phyloP scores from a whole-genome alignment of 495 filamentous ascomycete genomes.

The Mytilinidion resinicola region DNA sequence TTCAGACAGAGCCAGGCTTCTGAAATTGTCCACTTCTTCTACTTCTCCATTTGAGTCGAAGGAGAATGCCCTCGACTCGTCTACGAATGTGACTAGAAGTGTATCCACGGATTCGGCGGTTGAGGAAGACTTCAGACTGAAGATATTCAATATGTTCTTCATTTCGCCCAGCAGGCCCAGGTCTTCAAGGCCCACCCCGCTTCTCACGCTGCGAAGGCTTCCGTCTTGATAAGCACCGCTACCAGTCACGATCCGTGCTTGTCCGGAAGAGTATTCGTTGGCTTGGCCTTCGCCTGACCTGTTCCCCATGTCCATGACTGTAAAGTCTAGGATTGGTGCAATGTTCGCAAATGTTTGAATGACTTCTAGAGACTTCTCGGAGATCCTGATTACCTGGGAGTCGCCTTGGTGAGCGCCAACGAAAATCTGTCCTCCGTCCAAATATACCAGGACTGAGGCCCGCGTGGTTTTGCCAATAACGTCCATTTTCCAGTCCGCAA shows the following conservation, averaged over 20 bases:
- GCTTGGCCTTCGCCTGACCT: constrained; percentile 67
- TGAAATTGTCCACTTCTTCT: constrained; percentile 72
- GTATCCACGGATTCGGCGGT: constrained; percentile 52
- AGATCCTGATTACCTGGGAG: constrained; percentile 70
- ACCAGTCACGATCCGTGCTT: constrained; percentile 87
- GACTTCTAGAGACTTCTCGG: constrained; percentile 49
- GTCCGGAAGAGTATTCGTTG: constrained; percentile 89
- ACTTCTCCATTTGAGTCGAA: constrained; percentile 73
- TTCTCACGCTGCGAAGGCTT: constrained; percentile 78
- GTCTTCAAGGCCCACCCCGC: constrained; percentile 90
- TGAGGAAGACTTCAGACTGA: constrained; percentile 51
- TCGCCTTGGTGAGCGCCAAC: constrained; percentile 90
- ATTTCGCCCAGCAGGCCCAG: constrained; percentile 76
- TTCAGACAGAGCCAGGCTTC: constrained; percentile 61
- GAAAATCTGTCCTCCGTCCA: constrained; percentile 69
- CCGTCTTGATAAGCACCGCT: constrained; percentile 85
- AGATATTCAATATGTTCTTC: constrained; percentile 64
- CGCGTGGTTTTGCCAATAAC: constrained; percentile 65
- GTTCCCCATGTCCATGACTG: constrained; percentile 90
- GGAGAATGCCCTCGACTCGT: constrained; percentile 74
- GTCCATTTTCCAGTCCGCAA: constrained; percentile 61
- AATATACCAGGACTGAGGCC: constrained; percentile 69
- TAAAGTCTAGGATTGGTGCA: constrained; percentile 87
- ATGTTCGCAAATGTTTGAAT: constrained; percentile 79
- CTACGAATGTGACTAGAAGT: constrained; percentile 72